A percentile compares a stretch with the other conserved stretches of the same genome.
Evolutionary conservation across 139 green algal species (phyloP).

Genomic region (Chlorella ohadii): DNA sequence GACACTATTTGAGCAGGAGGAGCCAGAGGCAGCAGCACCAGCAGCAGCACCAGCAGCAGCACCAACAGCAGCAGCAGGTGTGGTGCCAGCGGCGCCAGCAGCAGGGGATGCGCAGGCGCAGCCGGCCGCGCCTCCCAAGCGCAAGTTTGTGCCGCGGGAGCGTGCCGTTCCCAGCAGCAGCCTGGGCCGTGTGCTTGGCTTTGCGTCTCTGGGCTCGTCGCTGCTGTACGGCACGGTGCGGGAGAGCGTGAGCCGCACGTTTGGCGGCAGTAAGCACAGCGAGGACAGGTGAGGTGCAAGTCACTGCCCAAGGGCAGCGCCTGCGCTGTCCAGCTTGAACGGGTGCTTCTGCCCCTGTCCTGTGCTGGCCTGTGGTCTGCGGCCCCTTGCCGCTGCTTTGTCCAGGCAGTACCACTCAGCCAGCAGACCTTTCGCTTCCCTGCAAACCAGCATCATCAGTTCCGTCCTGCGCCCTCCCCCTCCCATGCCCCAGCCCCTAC

Average conservation of each 20-base stretch:
- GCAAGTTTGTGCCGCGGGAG: slow-evolving; percentile 54
- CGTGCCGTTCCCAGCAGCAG: slow-evolving; percentile 77
- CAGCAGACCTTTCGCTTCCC: too few species aligned
- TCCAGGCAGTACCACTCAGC: too few species aligned
- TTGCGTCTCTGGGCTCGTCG: slow-evolving; percentile 81
- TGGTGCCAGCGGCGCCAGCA: not conserved
- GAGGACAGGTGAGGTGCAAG: slow-evolving; percentile 11
- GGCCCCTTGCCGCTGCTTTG: too few species aligned
- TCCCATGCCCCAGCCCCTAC: slow-evolving; percentile 14
- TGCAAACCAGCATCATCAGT: not conserved
- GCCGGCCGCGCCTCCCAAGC: not conserved
- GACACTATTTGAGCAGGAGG: not conserved
- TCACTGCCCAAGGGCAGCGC: too few species aligned
- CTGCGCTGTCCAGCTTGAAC: too few species aligned
- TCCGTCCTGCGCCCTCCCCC: not conserved
- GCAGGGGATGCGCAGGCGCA: not conserved
- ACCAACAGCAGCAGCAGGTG: not conserved
- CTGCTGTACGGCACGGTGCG: slow-evolving; percentile 75
- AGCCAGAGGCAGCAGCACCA: not conserved
- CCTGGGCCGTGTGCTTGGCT: slow-evolving; percentile 80
- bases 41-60: slow-evolving; percentile 27
- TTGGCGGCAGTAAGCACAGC: slow-evolving; percentile 1
- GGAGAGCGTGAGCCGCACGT: slow-evolving; percentile 64
- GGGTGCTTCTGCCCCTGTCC: too few species aligned
- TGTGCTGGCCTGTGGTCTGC: too few species aligned